A percentile compares a stretch with the other conserved stretches of the same genome.
Evolutionary conservation across 192 early-diverging fungal genomes (phyloP).

Genomic region (Rhizoclosmatium globosum): DNA sequence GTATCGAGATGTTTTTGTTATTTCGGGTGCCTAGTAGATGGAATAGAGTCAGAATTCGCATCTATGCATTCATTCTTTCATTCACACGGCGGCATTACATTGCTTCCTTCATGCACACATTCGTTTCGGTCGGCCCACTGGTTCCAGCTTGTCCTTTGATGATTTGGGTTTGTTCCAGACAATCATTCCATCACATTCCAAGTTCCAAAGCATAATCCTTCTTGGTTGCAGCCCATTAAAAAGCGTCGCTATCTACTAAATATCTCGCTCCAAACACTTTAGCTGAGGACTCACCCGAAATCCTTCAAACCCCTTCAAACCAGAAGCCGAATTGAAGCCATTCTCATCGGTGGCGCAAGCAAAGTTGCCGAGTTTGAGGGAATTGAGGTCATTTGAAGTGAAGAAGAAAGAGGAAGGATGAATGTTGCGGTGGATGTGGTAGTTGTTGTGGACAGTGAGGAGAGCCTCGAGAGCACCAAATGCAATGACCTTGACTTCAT

Average conservation of each 20-base stretch:
- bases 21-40: background rate
- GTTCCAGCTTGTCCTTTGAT: no score
- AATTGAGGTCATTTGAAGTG: background rate
- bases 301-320: background rate
- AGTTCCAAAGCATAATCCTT: no score
- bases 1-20: background rate
- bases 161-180: no score
- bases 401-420: background rate
- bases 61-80: no score
- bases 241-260: no score
- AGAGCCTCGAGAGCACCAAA: background rate
- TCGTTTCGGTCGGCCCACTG: no score
- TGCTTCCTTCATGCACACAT: no score
- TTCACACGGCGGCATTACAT: no score
- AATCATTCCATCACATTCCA: no score
- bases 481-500: background rate
- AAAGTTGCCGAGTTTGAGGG: background rate
- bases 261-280: no score
- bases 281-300: background rate
- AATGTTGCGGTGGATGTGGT: background rate
- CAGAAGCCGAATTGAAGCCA: background rate
- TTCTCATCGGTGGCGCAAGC: background rate
- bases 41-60: no score
- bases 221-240: no score
- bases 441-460: background rate